Base-by-base conservation (phyloP, 139 green algal species). In the Penium margaritaceum region DNA sequence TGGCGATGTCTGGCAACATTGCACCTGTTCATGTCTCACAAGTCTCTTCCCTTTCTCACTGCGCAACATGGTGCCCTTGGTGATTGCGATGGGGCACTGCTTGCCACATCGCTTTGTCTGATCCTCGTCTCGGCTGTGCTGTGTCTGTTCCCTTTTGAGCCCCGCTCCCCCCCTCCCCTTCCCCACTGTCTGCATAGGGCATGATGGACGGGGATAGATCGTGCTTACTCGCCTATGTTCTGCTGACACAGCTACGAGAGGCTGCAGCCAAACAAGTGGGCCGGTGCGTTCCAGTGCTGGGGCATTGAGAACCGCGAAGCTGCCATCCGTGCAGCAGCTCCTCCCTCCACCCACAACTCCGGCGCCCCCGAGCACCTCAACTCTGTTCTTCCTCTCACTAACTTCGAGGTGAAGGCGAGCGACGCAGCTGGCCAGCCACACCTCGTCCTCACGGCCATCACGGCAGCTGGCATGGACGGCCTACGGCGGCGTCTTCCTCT, bases 341-440 rank as follows among this genome's bases (percentile, higher is more conserved):
- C 39, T 1, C 43, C 67, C 0, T 68, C 63, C 4, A 30, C 3
- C 30, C 0, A 51, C 19, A 55, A 24, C 33, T 6, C 24, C 9
- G 14, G n/a, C n/a, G n/a, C n/a, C n/a, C 44, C 15, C 44, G 15
- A 55, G n/a, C n/a, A n/a, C n/a, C n/a, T n/a, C n/a, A n/a, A n/a
- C n/a, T n/a, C n/a, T n/a, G n/a, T n/a, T n/a, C n/a, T n/a, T n/a
- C n/a, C n/a, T n/a, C 9, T 41, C 7, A 71, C 29, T 19, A 82
- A 86, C 54, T 62, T 72, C n/a, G 86, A 90, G 78, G 51, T 80
- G 43, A 90, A 90, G 75, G 27, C 69, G 0, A 44, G 84, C 60
- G 87, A 91, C 36, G 80, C 36, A 17, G 78, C 77, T 1, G 63
- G 70, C 30, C 91, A 91, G 74, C 87, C 87, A 0, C 83, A 91